A percentile compares a stretch with the other conserved stretches of the same genome.
Conservation (phyloP, 2,329 filamentous ascomycete genomes). For the Colletotrichum sidae region DNA sequence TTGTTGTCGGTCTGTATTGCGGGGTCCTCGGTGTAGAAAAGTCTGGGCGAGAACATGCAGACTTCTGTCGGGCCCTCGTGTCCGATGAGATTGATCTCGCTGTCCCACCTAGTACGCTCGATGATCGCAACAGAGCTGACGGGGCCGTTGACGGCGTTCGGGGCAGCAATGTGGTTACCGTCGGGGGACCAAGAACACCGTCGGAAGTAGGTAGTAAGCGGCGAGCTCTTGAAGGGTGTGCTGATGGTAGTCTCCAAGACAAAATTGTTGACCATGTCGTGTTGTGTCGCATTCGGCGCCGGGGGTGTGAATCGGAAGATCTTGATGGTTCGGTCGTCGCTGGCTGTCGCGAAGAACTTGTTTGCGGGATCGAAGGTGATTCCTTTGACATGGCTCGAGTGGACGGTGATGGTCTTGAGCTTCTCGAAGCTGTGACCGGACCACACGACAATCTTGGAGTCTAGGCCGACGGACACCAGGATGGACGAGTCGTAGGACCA, state of each 20-base stretch:
- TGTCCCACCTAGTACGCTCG: conserved; percentile 91
- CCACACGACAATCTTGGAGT: conserved; percentile 99
- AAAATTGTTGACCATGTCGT: conserved; percentile 98
- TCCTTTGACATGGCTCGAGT: conserved; percentile 98
- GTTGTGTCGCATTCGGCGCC: conserved; percentile 88
- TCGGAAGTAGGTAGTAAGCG: conserved; percentile 95
- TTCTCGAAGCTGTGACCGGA: conserved; percentile 98
- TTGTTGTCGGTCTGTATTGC: conserved; percentile 60
- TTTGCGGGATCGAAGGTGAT: conserved; percentile 99
- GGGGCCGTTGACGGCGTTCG: conserved; percentile 96
- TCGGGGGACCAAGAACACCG: conserved; percentile 98
- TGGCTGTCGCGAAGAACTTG: conserved; percentile 98
- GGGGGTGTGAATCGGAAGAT: conserved; percentile 96
- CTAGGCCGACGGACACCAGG: conserved; percentile 92
- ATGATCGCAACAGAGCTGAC: conserved; percentile 98
- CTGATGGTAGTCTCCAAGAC: conserved; percentile 92
- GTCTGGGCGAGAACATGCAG: conserved; percentile 92
- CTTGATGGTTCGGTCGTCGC: conserved; percentile 96
- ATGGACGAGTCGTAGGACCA: conserved; percentile 98
- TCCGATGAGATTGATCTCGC: conserved; percentile 96
- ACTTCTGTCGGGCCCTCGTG: conserved; percentile 98
- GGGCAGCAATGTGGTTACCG: conserved; percentile 94
- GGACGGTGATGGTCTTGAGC: conserved; percentile 90
- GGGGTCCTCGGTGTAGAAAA: conserved; percentile 83
- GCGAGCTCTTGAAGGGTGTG: conserved; percentile 88